Base-by-base conservation (phyloP, 495 filamentous ascomycete genomes). In the Rhypophila decipiens region DNA sequence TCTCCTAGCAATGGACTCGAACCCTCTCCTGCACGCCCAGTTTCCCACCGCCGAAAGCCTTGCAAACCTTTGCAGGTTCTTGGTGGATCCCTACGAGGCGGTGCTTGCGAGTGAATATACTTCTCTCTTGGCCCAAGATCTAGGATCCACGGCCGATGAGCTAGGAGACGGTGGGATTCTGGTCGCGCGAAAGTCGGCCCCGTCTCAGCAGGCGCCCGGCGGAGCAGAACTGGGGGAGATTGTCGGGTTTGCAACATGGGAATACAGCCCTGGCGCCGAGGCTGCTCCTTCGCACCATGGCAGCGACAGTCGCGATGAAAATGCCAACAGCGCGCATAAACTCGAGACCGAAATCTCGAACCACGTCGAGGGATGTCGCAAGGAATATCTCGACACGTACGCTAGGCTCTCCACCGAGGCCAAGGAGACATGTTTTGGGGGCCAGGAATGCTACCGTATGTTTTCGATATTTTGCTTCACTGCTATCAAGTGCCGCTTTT, bases 1-100 rank as follows among this genome's bases (percentile, higher is more conserved):
- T 34, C 50, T 71, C 20, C 44, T 53, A n/a, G 69, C 72, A 23
- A 74, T 75, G 60, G 54, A 62, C 33, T 36, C 57, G 37, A 74
- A 74, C 40, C 49, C 47, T 5, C 47, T 74, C 23, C 57, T 73
- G 4, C 62, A 67, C 50, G 64, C 56, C 1, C 72, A 75, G 41
- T 75, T 73, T 40, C 67, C 72, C 9, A 66, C 61, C 2, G 52
- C 52, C 9, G 46, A 51, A 4, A 58, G 60, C 48, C 57, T 66
- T 2, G 34, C 42, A 18, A 50, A 71, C 33, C 55, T 54, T 13
- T 44, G 55, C 18, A 46, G 50, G 22, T 51, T 57, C 34, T 46
- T 71, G 18, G n/a, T 45, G 9, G 49, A 63, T 18, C n/a, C 38
- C 10, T n/a, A 2, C 9, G 38, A 1, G 19, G 20, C 38, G 10